Evolutionary conservation across 371 early-diverging fungal species (phyloP).

Genomic region (Mucor velutinosus): DNA sequence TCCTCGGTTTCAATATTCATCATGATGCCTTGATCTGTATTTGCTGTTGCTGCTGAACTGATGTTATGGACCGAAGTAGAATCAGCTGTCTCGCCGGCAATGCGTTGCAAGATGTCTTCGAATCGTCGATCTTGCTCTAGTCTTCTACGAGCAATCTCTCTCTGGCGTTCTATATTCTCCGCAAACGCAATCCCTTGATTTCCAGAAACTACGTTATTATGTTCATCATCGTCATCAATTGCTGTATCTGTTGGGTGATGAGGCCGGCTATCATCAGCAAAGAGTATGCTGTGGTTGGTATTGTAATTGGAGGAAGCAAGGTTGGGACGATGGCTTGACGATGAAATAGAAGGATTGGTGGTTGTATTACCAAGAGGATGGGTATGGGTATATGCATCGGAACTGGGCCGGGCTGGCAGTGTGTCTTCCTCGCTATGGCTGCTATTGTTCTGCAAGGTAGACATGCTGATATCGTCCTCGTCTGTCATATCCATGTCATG

Average conservation of each 20-base stretch:
- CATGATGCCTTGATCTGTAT: not conserved
- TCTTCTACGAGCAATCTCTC: constrained; percentile 39
- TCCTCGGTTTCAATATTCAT: constrained; percentile 17
- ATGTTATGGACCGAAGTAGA: not conserved
- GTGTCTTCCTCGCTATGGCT: not conserved
- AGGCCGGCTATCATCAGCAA: not conserved
- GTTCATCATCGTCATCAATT: not conserved
- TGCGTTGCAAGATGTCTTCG: constrained; percentile 31
- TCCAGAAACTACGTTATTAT: not conserved
- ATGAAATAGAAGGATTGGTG: not conserved
- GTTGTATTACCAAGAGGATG: not conserved
- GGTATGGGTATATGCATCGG: not conserved
- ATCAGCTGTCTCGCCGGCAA: constrained; percentile 2
- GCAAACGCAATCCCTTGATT: constrained; percentile 49
- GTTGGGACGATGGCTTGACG: not conserved
- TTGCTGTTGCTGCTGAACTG: not conserved
- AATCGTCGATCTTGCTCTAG: constrained; percentile 38
- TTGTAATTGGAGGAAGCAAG: not conserved
- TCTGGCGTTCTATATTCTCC: constrained; percentile 40
- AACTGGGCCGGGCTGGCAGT: not conserved
- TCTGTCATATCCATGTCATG: not conserved
- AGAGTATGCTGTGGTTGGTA: not conserved
- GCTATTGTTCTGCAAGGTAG: not conserved
- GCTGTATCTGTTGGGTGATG: not conserved
- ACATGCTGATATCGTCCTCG: not conserved